Percentiles rank a stretch among this genome's conserved stretches.
phyloP scores from a whole-genome alignment of 192 early-diverging fungal genomes.

The Rhizoclosmatium globosum region DNA sequence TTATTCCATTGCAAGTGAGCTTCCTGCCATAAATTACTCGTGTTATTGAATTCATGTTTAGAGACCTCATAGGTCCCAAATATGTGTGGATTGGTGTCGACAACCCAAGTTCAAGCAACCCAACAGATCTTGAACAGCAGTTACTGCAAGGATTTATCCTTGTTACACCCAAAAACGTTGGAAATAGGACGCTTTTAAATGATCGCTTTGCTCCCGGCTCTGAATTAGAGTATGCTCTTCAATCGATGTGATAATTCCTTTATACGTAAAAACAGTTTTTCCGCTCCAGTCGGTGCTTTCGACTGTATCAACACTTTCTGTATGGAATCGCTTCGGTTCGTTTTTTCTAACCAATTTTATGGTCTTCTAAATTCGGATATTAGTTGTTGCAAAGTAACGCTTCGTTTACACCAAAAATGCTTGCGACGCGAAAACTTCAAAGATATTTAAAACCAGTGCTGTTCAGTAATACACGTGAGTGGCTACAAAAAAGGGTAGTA shows the following conservation, averaged over 20 bases:
- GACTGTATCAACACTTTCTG: slow-evolving; percentile 21
- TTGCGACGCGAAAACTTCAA: neutral
- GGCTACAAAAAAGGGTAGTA: neutral
- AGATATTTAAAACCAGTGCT: neutral
- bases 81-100: neutral
- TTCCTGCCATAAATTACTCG: neutral
- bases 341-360: neutral
- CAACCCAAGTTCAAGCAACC: neutral
- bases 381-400: neutral
- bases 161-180: neutral
- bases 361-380: neutral
- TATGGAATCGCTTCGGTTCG: slow-evolving; percentile 12
- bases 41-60: neutral
- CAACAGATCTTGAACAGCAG: neutral
- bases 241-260: too few relatives aligned
- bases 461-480: slow-evolving; percentile 18
- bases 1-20: slow-evolving; percentile 11
- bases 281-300: slow-evolving; percentile 19
- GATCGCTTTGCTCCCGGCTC: too few relatives aligned
- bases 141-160: slow-evolving; percentile 18
- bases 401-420: neutral
- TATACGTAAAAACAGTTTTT: neutral
- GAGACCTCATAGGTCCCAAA: neutral
- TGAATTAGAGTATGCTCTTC: too few relatives aligned
- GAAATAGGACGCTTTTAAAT: too few relatives aligned